Evolutionary conservation across 176 grass and related monocot species (phyloP), one percentile per base, ranked within the genome.

Genomic region (Leersia perrieri): DNA sequence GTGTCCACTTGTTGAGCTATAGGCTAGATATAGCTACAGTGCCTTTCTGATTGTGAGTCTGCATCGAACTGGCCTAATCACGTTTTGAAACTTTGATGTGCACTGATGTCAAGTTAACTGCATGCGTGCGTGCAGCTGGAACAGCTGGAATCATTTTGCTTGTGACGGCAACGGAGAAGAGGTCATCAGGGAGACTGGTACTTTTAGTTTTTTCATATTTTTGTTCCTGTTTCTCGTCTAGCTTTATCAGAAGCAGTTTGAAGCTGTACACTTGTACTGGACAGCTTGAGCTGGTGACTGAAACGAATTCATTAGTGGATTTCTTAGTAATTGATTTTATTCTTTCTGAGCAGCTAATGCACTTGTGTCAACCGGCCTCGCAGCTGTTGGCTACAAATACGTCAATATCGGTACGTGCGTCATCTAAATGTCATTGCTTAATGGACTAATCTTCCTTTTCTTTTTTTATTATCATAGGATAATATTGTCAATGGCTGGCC

Each of bases 131-230:
- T 70, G 74, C 88, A 95, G 92, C 44, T 99, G 92, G 92, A 99
- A 93, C 79, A 95, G 92, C 76, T 99, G 96, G 96, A 99, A 95
- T 57, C 92, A 93, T 65, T 99, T 99, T 79, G 63, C 14, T 42
- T 95, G 90, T 58, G 55, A 77, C 47, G 67, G 87, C 45, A 90
- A 93, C 77, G 86, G 90, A 61, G 96, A 99, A 78, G 79, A 12
- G 1, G 79, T 93, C 44, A 91, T 95, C 82, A 88, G 38, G 76
- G 90, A 93, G 63, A 90, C 96, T 22, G 96, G 95, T 98, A 82
- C 3, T 1, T 42, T 44, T 13, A 44, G 41, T 44, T 13, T 0
- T 44, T 44, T 44, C 41, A 41, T 41, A 39, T 14, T 4, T 32
- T 53, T 13, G 8, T 57, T 41, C n/a, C n/a, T n/a, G n/a, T n/a